phyloP scores from a whole-genome alignment of 2,329 filamentous ascomycete species.

The Pseudohalonectria lignicola region DNA sequence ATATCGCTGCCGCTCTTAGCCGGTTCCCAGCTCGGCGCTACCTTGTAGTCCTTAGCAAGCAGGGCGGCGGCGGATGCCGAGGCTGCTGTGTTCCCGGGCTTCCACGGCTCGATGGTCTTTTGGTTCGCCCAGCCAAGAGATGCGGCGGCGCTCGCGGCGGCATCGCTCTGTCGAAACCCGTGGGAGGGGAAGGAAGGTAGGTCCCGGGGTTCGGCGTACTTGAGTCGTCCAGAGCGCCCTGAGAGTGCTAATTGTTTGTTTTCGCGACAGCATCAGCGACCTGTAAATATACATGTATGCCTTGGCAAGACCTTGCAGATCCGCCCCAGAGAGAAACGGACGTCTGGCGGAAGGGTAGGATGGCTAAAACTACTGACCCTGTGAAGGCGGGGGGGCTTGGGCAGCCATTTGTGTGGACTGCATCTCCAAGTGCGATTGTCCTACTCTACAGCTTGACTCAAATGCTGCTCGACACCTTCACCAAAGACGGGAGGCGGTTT shows the following conservation, averaged over 20 bases:
- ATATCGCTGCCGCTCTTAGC: constrained; percentile 41
- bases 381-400: constrained; percentile 2
- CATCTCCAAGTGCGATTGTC: too few relatives aligned
- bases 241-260: too few relatives aligned
- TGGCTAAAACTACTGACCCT: too few relatives aligned
- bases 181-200: constrained; percentile 64
- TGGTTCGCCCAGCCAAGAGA: constrained; percentile 60
- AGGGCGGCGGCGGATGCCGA: constrained; percentile 35
- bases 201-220: constrained; percentile 61
- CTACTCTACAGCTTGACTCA: too few relatives aligned
- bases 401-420: constrained; percentile 1
- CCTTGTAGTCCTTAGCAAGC: constrained; percentile 29
- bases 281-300: too few relatives aligned
- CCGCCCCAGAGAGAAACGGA: too few relatives aligned
- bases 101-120: constrained; percentile 42
- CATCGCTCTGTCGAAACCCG: constrained; percentile 43
- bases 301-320: too few relatives aligned
- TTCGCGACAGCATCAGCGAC: too few relatives aligned
- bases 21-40: constrained; percentile 47
- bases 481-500: too few relatives aligned
- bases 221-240: constrained; percentile 40
- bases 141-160: constrained; percentile 65
- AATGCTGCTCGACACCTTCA: too few relatives aligned
- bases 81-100: constrained; percentile 38
- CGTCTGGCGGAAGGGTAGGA: too few relatives aligned